These are phyloP conservation scores for Lentinus polychrous DNA, from an alignment of 1,284 basidiomycete species.

Conservation along the genomic window DNA sequence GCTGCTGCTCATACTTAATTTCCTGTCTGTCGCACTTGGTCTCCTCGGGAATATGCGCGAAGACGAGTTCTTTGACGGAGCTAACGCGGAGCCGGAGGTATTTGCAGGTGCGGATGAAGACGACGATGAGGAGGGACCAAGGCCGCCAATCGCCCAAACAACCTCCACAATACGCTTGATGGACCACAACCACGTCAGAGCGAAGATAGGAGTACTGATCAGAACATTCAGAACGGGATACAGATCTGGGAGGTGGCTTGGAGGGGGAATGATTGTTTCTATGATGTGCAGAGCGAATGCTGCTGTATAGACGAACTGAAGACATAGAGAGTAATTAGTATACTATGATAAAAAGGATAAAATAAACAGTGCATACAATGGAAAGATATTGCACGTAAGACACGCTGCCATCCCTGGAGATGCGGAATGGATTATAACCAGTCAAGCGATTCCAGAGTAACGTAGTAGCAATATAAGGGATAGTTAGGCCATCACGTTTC, in stretches of 20 bases:
- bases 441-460: constrained; percentile 79
- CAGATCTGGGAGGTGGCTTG: constrained; percentile 77
- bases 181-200: constrained; percentile 70
- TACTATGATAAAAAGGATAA: not conserved
- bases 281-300: constrained; percentile 55
- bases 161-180: constrained; percentile 65
- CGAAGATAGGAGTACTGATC: constrained; percentile 76
- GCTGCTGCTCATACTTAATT: no score
- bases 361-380: constrained; percentile 38
- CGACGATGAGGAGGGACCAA: constrained; percentile 16
- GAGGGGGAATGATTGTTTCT: constrained; percentile 58
- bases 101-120: no score
- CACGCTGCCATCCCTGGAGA: constrained; percentile 20
- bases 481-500: constrained; percentile 69
- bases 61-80: no score
- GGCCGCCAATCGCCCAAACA: constrained; percentile 51
- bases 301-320: constrained; percentile 55
- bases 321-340: not conserved
- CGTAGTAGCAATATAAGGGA: constrained; percentile 65
- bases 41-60: no score
- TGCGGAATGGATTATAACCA: constrained; percentile 62
- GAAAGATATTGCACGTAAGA: constrained; percentile 53
- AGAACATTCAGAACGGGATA: constrained; percentile 83
- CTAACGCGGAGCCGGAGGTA: no score
- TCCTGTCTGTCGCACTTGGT: no score